Conservation (phyloP, 1,284 basidiomycete genomes). For the Melampsora americana region DNA sequence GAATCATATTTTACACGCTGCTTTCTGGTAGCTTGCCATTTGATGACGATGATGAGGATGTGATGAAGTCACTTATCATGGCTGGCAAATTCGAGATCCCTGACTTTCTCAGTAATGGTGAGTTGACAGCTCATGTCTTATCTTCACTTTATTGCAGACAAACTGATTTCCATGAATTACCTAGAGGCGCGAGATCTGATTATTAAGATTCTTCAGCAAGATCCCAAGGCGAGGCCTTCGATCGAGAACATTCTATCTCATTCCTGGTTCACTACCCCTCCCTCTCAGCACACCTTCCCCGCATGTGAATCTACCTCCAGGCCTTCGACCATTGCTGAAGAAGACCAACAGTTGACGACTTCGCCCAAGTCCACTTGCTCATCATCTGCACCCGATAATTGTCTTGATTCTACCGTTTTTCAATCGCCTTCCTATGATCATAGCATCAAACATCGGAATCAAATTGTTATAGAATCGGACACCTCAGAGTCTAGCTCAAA, state of each 20-base stretch:
- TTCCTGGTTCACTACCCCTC: slow-evolving; percentile 74
- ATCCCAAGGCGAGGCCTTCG: slow-evolving; percentile 70
- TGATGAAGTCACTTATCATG: slow-evolving; percentile 84
- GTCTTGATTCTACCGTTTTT: slow-evolving; percentile 29
- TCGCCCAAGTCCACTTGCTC: slow-evolving; percentile 46
- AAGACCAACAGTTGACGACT: slow-evolving; percentile 32
- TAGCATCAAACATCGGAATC: slow-evolving; percentile 11
- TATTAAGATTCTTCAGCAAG: slow-evolving; percentile 71
- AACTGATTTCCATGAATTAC: background rate
- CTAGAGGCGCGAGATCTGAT: slow-evolving; percentile 79
- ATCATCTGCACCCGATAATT: slow-evolving; percentile 46
- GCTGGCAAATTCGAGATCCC: slow-evolving; percentile 86
- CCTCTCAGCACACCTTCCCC: slow-evolving; percentile 47
- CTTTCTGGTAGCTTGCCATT: slow-evolving; percentile 92
- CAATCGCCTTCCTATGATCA: slow-evolving; percentile 2
- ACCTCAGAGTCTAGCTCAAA: slow-evolving; percentile 46
- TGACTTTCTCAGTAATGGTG: slow-evolving; percentile 80
- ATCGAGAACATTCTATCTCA: slow-evolving; percentile 84
- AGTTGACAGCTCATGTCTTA: slow-evolving; percentile 45
- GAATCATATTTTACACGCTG: slow-evolving; percentile 89
- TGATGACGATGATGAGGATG: slow-evolving; percentile 87
- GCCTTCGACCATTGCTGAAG: slow-evolving; percentile 34
- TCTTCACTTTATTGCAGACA: slow-evolving; percentile 19
- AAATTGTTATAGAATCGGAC: slow-evolving; percentile 39
- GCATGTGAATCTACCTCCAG: slow-evolving; percentile 26